These are phyloP conservation scores for Catharanthus roseus DNA, from an alignment of 257 asterid species.

Conservation along the genomic window DNA sequence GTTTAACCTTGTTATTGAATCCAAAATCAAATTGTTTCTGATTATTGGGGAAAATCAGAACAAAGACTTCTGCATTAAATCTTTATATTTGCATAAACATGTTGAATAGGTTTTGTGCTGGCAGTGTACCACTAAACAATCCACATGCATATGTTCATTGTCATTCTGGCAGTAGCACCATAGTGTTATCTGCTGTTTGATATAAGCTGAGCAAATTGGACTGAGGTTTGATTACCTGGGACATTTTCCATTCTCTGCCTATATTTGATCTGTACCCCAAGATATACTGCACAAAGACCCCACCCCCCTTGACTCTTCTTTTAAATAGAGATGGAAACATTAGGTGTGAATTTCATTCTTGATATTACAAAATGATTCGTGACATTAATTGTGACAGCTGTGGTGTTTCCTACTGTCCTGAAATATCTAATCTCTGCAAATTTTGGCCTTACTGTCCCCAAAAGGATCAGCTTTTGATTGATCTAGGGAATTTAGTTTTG, in stretches of 20 bases:
- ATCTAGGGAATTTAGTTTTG: background rate
- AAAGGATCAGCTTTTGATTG: background rate
- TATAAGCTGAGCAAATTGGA: slow-evolving; percentile 23
- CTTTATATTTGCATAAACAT: slow-evolving; percentile 4
- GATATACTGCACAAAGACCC: slow-evolving; percentile 22
- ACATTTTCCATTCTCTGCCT: slow-evolving; percentile 17
- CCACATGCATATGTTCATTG: slow-evolving; percentile 18
- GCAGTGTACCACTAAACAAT: slow-evolving; percentile 13
- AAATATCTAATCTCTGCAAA: slow-evolving; percentile 17
- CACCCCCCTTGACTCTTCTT: slow-evolving; percentile 24
- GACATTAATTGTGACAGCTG: slow-evolving; percentile 40
- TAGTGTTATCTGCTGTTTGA: slow-evolving; percentile 24
- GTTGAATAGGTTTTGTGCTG: slow-evolving; percentile 4
- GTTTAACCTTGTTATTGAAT: background rate
- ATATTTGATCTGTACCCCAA: slow-evolving; percentile 11
- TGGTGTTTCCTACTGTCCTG: slow-evolving; percentile 24
- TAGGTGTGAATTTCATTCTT: slow-evolving; percentile 23
- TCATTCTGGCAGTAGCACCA: slow-evolving; percentile 17
- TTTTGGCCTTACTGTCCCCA: background rate
- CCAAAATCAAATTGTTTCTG: background rate
- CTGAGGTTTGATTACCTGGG: slow-evolving; percentile 20
- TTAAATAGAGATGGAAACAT: slow-evolving; percentile 23
- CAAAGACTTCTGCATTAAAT: background rate
- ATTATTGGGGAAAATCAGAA: background rate
- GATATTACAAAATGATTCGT: slow-evolving; percentile 21